Conservation (phyloP, 2,329 filamentous ascomycete genomes). For the Trichoderma polysporum region DNA sequence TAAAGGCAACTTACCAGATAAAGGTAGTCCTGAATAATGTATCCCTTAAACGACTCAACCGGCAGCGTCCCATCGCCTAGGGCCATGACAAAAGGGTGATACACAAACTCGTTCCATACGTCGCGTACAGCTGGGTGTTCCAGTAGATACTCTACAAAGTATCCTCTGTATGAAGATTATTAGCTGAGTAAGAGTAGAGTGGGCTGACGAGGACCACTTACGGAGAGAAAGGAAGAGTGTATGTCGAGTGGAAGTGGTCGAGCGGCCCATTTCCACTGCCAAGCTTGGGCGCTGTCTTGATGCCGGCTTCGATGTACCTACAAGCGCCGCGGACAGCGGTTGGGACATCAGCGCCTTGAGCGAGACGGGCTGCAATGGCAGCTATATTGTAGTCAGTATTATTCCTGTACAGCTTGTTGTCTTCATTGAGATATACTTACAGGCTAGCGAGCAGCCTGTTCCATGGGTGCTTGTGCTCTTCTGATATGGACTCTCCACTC, state of each 20-base stretch:
- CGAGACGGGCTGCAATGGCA: constrained; percentile 72
- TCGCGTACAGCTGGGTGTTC: constrained; percentile 69
- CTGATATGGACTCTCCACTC: constrained; percentile 70
- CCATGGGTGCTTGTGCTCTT: constrained; percentile 83
- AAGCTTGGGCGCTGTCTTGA: constrained; percentile 61
- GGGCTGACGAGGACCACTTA: constrained; percentile 33
- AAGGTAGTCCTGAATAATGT: constrained; percentile 89
- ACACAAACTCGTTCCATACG: constrained; percentile 73
- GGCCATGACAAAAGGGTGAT: constrained; percentile 78
- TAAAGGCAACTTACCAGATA: constrained; percentile 62
- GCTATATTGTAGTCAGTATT: constrained; percentile 41
- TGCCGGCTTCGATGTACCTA: constrained; percentile 70
- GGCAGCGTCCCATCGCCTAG: constrained; percentile 76
- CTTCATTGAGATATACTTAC: constrained; percentile 46
- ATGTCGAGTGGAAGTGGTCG: constrained; percentile 75
- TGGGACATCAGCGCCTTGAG: constrained; percentile 56
- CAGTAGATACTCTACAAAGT: constrained; percentile 81
- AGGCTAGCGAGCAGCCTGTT: constrained; percentile 91
- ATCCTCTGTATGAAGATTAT: constrained; percentile 50
- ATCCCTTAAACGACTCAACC: constrained; percentile 76
- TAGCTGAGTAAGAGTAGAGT: background rate
- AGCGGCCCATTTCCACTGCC: constrained; percentile 70
- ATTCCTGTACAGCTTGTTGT: background rate
- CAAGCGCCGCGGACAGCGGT: constrained; percentile 66
- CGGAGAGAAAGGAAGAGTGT: constrained; percentile 67